A percentile compares a stretch with the other conserved stretches of the same genome.
Evolutionary conservation across 495 filamentous ascomycete genomes (phyloP).

Genomic region (Podospora pseudocomata): DNA sequence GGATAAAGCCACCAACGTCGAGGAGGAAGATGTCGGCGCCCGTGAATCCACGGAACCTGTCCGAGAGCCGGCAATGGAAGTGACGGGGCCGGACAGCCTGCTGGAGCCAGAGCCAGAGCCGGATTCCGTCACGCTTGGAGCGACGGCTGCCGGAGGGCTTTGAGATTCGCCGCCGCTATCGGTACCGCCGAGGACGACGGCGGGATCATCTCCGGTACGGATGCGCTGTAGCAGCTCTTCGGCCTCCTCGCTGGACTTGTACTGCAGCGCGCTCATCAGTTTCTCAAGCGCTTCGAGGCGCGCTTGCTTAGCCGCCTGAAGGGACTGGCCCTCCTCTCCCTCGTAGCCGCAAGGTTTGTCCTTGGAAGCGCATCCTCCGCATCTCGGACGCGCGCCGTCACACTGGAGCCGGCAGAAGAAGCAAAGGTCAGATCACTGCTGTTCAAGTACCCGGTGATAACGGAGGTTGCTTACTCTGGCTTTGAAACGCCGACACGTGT

Average conservation of each 20-base stretch:
- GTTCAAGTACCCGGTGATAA: background rate
- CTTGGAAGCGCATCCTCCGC: constrained; percentile 23
- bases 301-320: constrained; percentile 24
- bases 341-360: constrained; percentile 24
- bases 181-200: background rate
- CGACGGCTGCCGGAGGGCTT: background rate
- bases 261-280: constrained; percentile 23
- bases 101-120: background rate
- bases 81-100: background rate
- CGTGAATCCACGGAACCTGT: background rate
- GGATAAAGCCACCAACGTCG: background rate
- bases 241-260: constrained; percentile 24
- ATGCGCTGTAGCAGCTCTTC: constrained; percentile 21
- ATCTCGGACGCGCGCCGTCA: constrained; percentile 29
- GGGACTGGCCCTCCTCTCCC: constrained; percentile 32
- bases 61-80: background rate
- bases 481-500: constrained; percentile 26
- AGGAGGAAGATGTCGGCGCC: background rate
- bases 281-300: constrained; percentile 28
- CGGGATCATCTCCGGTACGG: constrained; percentile 14
- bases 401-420: constrained; percentile 18
- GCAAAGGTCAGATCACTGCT: background rate
- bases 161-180: background rate
- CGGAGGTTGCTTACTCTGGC: constrained; percentile 17
- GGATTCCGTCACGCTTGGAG: background rate